Conservation (phyloP, 768 basidiomycete species). For the Cystofilobasidium capitatum region DNA sequence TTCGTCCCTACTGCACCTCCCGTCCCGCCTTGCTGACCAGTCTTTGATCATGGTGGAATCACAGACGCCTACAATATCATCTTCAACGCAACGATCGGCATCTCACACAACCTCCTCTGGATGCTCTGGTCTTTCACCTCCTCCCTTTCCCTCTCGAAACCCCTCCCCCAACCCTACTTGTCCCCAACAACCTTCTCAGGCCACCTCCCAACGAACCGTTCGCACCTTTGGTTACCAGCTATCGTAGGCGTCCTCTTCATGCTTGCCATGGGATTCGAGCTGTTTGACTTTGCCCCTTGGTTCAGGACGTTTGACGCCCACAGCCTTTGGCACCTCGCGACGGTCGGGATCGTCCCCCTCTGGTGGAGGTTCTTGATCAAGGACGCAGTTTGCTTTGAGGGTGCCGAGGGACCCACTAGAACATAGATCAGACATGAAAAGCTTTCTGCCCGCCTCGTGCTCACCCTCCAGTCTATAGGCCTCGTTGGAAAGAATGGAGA, state of each 20-base stretch:
- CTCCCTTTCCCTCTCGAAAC: slow-evolving; percentile 40
- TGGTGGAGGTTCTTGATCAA: slow-evolving; percentile 81
- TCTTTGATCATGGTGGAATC: neutral
- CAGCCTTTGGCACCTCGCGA: slow-evolving; percentile 82
- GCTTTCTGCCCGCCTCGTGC: neutral
- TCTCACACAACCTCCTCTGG: slow-evolving; percentile 76
- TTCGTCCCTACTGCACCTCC: neutral
- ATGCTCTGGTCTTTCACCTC: slow-evolving; percentile 50
- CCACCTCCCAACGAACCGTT: slow-evolving; percentile 42
- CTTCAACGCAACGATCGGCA: slow-evolving; percentile 67
- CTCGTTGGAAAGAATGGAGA: too few relatives aligned
- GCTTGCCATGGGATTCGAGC: slow-evolving; percentile 64
- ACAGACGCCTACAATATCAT: slow-evolving; percentile 80
- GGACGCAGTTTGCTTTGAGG: slow-evolving; percentile 46
- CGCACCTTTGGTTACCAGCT: slow-evolving; percentile 32
- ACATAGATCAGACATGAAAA: neutral
- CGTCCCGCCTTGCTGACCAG: neutral
- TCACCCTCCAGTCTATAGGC: neutral
- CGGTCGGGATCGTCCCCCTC: slow-evolving; percentile 59
- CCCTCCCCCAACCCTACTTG: slow-evolving; percentile 1
- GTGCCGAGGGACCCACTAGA: neutral
- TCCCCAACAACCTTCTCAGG: neutral
- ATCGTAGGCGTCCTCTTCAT: slow-evolving; percentile 58
- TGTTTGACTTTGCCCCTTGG: slow-evolving; percentile 84
- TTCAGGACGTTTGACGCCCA: slow-evolving; percentile 68